Base-by-base conservation (phyloP, 116 monocot genomes). In the Posidonia oceanica region DNA sequence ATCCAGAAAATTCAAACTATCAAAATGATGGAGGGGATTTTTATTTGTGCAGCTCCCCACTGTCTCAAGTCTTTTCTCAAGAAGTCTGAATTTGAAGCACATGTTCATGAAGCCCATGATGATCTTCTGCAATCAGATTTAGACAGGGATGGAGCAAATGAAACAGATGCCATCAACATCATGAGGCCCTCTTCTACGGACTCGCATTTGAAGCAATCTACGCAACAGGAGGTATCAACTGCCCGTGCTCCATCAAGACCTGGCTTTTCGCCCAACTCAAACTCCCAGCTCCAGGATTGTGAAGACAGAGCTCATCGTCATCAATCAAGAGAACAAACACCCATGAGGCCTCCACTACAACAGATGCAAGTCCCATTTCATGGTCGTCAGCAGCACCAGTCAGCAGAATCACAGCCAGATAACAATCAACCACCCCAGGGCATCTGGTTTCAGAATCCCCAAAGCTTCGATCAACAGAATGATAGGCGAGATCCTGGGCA, bases 1-100 rank as follows among this genome's bases (percentile, higher is more conserved):
- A 86, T 97, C 71, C 97, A 97, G 80, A 97, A 97, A 71, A 92
- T 97, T 52, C 92, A 89, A 56, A 87, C 85, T 3, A 86, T 97
- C 23, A 97, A 89, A 79, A 83, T 97, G 88, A 83, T 91, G 89
- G 92, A 97, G 57, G 87, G 85, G 14, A 87, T 92, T 69, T 89
- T 80, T 71, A 84, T 97, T 56, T 92, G 97, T 76, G 97, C 85
- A 44, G 92, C 92, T 23, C 97, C 97, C 36, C 92, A 89, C 68
- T 97, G 97, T 61, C 81, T 92, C 54, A 97, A 97, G 61, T 92
- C 97, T 29, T 97, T 89, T 61, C 84, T 92, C 10, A 87, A 87
- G 80, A 78, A 63, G 76, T 44, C 87, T 3, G 92, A 92, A 3
- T 87, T 92, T 61, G 87, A 85, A 55, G 22, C 79, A 8, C 97